A percentile compares a stretch with the other conserved stretches of the same genome.
phyloP scores from a whole-genome alignment of 257 asterid genomes.

The Eustoma russellianum region DNA sequence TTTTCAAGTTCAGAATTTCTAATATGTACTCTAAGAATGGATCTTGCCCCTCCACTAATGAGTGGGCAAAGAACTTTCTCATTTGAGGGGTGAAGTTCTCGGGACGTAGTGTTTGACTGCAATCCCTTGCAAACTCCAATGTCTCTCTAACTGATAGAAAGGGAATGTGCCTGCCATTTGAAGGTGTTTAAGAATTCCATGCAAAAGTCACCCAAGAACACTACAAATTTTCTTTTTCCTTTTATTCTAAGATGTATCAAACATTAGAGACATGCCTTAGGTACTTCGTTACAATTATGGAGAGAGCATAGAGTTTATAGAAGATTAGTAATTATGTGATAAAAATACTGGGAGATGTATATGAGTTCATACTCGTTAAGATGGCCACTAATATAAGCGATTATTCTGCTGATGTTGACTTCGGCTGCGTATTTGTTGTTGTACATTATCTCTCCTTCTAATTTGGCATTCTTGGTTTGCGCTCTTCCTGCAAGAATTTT shows the following conservation, averaged over 20 bases:
- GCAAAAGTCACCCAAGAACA: too few species aligned
- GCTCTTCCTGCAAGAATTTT: slow-evolving; percentile 11
- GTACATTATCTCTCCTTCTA: slow-evolving; percentile 7
- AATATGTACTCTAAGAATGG: slow-evolving; percentile 10
- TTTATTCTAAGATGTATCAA: too few species aligned
- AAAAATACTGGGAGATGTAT: background rate
- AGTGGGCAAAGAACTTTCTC: slow-evolving; percentile 10
- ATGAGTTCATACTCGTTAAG: slow-evolving; percentile 5
- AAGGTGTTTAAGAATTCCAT: background rate
- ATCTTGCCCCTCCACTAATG: slow-evolving; percentile 12
- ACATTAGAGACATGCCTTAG: too few species aligned
- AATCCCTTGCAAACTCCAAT: slow-evolving; percentile 13
- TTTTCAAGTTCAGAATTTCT: slow-evolving; percentile 10
- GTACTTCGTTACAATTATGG: too few species aligned
- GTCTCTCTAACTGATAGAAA: slow-evolving; percentile 10
- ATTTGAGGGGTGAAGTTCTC: slow-evolving; percentile 12
- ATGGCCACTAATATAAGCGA: slow-evolving; percentile 9
- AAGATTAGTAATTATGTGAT: too few species aligned
- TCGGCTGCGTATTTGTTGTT: slow-evolving; percentile 9
- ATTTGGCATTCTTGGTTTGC: background rate
- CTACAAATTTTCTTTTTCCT: too few species aligned
- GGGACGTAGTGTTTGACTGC: slow-evolving; percentile 11
- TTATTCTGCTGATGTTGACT: slow-evolving; percentile 8
- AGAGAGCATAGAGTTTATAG: too few species aligned
- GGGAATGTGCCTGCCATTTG: slow-evolving; percentile 9